phyloP scores from a whole-genome alignment of 768 basidiomycete genomes.

The Podaxis carcinomalis region DNA sequence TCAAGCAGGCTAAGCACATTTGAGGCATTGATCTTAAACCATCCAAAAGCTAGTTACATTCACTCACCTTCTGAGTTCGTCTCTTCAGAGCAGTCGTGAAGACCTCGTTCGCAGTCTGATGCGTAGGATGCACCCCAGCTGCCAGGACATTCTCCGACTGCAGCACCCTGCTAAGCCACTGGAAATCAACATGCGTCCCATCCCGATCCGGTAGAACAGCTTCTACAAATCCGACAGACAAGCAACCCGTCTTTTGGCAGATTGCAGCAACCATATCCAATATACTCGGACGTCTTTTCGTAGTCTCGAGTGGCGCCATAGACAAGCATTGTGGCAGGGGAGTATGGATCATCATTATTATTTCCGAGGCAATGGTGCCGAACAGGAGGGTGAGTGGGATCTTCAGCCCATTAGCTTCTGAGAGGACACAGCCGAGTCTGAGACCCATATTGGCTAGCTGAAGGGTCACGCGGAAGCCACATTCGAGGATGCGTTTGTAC shows the following conservation, averaged over 20 bases:
- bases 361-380: not conserved
- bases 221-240: conserved; percentile 5
- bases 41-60: not conserved
- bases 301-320: not conserved
- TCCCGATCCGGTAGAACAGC: not conserved
- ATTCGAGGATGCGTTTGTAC: not conserved
- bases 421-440: not conserved
- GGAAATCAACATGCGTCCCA: conserved; percentile 1
- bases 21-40: not conserved
- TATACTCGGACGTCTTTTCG: not conserved
- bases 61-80: not conserved
- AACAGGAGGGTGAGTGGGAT: conserved; percentile 7
- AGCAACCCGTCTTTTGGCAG: not conserved
- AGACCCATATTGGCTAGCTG: not conserved
- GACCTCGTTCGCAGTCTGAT: not conserved
- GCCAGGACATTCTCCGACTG: not conserved
- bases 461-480: not conserved
- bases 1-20: not conserved
- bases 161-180: not conserved
- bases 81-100: not conserved
- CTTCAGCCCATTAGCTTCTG: not conserved
- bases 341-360: not conserved
- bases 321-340: not conserved
- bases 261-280: conserved; percentile 4
- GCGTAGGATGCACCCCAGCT: conserved; percentile 1